These are phyloP conservation scores for Cryptosporidium andersoni DNA, from an alignment of 169 alveolate genomes.

Conservation along the genomic window DNA sequence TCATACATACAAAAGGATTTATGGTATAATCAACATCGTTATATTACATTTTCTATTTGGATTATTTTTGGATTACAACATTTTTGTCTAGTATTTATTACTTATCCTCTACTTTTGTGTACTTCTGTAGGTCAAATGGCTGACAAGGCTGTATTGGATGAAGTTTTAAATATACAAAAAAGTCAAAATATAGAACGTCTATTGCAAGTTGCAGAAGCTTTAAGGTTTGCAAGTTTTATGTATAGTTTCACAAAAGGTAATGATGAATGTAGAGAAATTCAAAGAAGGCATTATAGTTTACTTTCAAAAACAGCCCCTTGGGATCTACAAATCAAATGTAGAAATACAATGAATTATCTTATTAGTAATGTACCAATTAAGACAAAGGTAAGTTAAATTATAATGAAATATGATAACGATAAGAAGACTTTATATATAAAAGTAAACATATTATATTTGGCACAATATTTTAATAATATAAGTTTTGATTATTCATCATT, in stretches of 20 bases:
- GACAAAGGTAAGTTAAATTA: constrained; percentile 62
- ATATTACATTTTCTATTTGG: constrained; percentile 63
- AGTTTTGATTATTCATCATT: not conserved
- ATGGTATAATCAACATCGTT: constrained; percentile 45
- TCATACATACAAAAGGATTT: constrained; percentile 48
- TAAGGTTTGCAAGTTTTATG: constrained; percentile 49
- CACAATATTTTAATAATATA: not conserved
- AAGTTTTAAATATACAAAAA: constrained; percentile 54
- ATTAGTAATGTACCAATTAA: constrained; percentile 67
- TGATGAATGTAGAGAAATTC: constrained; percentile 45
- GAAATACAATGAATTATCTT: constrained; percentile 66
- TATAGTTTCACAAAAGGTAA: constrained; percentile 29
- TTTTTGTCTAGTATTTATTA: constrained; percentile 47
- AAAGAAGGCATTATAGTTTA: constrained; percentile 62
- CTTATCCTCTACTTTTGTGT: constrained; percentile 50
- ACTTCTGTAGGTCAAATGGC: constrained; percentile 72
- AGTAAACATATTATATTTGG: not conserved
- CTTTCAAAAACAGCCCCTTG: constrained; percentile 67
- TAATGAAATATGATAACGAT: not conserved
- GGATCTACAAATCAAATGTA: constrained; percentile 63
- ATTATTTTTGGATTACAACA: constrained; percentile 41
- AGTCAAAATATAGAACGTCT: constrained; percentile 53
- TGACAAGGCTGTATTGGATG: constrained; percentile 41
- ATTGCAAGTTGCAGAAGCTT: constrained; percentile 46
- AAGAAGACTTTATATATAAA: not conserved